Conservation (phyloP, 1,284 basidiomycete species). For the Melampsora larici-populina region DNA sequence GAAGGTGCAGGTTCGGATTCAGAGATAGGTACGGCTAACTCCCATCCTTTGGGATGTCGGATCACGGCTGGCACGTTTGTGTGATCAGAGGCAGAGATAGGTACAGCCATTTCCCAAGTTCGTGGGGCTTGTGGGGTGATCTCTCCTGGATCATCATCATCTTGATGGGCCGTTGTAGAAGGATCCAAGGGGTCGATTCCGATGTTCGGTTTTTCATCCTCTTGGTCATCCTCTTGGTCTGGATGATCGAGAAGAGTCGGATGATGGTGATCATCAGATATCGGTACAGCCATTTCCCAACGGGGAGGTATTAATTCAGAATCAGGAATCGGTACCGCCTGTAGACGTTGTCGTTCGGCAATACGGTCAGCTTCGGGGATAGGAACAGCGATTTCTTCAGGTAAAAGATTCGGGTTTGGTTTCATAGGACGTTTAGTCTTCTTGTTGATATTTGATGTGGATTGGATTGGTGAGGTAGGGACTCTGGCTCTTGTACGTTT, state of each 20-base stretch:
- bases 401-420: slow-evolving; percentile 19
- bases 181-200: neutral
- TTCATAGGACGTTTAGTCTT: slow-evolving; percentile 1
- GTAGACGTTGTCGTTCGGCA: slow-evolving; percentile 3
- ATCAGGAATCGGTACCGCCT: slow-evolving; percentile 28
- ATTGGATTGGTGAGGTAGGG: neutral
- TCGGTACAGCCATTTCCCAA: slow-evolving; percentile 14
- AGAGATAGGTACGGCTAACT: slow-evolving; percentile 28
- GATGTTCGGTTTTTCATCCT: neutral
- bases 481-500: slow-evolving; percentile 8
- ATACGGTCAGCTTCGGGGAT: slow-evolving; percentile 23
- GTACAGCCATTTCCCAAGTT: slow-evolving; percentile 41
- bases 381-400: slow-evolving; percentile 35
- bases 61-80: neutral
- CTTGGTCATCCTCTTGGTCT: neutral
- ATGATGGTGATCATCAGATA: neutral
- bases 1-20: slow-evolving; percentile 10
- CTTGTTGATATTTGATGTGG: slow-evolving; percentile 15
- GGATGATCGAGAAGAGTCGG: neutral
- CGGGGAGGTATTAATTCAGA: slow-evolving; percentile 20
- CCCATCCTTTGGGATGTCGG: slow-evolving; percentile 8
- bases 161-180: neutral
- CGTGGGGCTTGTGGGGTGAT: neutral
- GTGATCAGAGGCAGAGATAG: slow-evolving; percentile 3
- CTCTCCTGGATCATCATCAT: neutral